phyloP scores from a whole-genome alignment of 169 alveolate genomes.

The Plasmodium vinckei region DNA sequence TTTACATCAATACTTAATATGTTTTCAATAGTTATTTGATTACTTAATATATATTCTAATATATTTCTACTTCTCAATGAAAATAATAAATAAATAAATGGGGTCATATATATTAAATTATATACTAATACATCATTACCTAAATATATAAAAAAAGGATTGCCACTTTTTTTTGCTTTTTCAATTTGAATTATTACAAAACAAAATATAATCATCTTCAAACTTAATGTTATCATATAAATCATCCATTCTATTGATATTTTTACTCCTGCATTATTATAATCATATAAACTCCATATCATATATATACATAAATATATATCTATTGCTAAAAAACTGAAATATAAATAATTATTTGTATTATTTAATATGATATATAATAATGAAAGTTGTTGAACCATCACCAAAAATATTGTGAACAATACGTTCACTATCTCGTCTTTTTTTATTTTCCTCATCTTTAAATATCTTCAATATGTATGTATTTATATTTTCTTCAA shows the following conservation, averaged over 20 bases:
- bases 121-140: slow-evolving; percentile 42
- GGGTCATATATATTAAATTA: slow-evolving; percentile 56
- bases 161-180: background rate
- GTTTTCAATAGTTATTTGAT: slow-evolving; percentile 46
- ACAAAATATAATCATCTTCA: slow-evolving; percentile 30
- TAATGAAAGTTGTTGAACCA: slow-evolving; percentile 41
- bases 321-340: slow-evolving; percentile 23
- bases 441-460: slow-evolving; percentile 51
- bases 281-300: slow-evolving; percentile 36
- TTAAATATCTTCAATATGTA: background rate
- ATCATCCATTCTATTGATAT: slow-evolving; percentile 68
- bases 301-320: slow-evolving; percentile 51
- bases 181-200: slow-evolving; percentile 17
- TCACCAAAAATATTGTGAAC: slow-evolving; percentile 45
- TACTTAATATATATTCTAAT: slow-evolving; percentile 46
- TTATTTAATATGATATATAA: slow-evolving; percentile 16
- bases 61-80: slow-evolving; percentile 69
- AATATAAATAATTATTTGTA: slow-evolving; percentile 19
- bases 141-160: slow-evolving; percentile 31
- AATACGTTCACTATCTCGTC: slow-evolving; percentile 51
- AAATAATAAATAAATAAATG: slow-evolving; percentile 55
- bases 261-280: slow-evolving; percentile 66
- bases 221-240: slow-evolving; percentile 47
- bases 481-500: too few relatives aligned
- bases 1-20: slow-evolving; percentile 59